phyloP scores from a whole-genome alignment of 495 filamentous ascomycete species.

The Podospora bellae-mahoneyi region DNA sequence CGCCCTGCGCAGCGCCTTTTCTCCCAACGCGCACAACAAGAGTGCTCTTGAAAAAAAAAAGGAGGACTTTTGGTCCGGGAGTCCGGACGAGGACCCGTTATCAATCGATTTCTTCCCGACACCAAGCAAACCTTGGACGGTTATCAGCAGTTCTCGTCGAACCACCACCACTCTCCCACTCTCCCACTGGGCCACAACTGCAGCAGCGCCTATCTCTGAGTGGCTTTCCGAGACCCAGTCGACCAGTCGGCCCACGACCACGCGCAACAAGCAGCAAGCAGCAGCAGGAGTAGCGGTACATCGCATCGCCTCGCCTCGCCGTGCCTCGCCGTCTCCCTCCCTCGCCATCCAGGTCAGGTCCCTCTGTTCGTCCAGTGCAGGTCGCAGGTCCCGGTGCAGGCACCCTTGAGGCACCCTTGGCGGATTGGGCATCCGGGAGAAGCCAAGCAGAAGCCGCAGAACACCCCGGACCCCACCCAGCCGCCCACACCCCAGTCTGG shows the following conservation, averaged over 20 bases:
- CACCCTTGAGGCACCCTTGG: background rate
- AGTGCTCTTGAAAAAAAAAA: too few relatives aligned
- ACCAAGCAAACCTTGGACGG: background rate
- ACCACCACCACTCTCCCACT: background rate
- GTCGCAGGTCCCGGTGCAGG: background rate
- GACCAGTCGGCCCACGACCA: background rate
- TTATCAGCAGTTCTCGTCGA: background rate
- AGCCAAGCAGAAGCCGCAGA: slow-evolving; percentile 1
- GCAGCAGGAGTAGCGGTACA: too few relatives aligned
- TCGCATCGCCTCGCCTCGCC: background rate
- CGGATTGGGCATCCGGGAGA: background rate
- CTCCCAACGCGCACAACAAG: background rate
- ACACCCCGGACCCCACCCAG: background rate
- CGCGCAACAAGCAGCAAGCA: too few relatives aligned
- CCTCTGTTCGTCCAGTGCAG: background rate
- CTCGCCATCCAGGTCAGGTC: too few relatives aligned
- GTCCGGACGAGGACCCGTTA: background rate
- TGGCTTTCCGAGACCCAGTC: too few relatives aligned
- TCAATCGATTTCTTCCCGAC: background rate
- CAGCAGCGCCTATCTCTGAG: background rate
- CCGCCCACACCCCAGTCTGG: background rate
- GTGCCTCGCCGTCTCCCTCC: too few relatives aligned
- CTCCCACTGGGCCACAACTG: too few relatives aligned
- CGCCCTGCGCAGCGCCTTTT: background rate
- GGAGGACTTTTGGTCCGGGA: background rate